phyloP scores from a whole-genome alignment of 768 basidiomycete genomes.

The Russula emetica region DNA sequence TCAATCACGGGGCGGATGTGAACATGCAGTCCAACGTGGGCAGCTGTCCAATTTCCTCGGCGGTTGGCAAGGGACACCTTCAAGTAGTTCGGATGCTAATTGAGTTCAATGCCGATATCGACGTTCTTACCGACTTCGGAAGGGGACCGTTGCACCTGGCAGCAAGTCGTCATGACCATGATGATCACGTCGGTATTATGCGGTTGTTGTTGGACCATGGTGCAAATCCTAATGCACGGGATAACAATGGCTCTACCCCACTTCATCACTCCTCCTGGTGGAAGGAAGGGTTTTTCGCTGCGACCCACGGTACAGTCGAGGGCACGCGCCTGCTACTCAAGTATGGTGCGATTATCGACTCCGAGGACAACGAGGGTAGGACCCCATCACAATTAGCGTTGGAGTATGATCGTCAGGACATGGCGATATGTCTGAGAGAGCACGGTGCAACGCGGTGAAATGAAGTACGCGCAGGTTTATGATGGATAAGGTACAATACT shows the following conservation, averaged over 20 bases:
- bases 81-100: not conserved
- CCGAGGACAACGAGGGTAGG: not conserved
- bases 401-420: not conserved
- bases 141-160: not conserved
- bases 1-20: not conserved
- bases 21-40: fast-evolving
- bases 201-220: not conserved
- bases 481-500: not conserved
- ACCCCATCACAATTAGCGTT: not conserved
- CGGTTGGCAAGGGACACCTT: not conserved
- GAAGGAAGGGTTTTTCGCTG: no score
- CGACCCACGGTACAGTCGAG: no score
- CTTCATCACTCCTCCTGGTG: not conserved
- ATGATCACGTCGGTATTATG: not conserved
- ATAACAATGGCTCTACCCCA: not conserved
- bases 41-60: not conserved
- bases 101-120: not conserved
- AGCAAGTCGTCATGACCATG: fast-evolving
- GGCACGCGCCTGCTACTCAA: not conserved
- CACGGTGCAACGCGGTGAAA: not conserved
- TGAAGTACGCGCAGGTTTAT: not conserved
- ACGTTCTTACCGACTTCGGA: not conserved
- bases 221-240: not conserved
- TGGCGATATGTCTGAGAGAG: not conserved
- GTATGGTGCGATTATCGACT: slow-evolving; percentile 1